These are phyloP conservation scores for Colletotrichum chrysophilum DNA, from an alignment of 2,329 filamentous ascomycete species.

Conservation along the genomic window DNA sequence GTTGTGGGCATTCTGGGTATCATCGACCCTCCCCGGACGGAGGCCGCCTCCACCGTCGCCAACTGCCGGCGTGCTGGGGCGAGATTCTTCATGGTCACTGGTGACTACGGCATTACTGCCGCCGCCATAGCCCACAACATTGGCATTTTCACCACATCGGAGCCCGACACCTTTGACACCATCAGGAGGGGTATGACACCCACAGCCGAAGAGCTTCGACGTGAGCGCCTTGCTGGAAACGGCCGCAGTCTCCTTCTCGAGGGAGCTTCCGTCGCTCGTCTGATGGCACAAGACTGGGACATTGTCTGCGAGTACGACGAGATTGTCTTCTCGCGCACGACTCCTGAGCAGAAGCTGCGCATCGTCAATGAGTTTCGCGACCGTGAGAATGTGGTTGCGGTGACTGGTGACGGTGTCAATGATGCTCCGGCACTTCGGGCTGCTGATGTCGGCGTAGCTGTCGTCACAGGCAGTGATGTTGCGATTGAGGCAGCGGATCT, in stretches of 20 bases:
- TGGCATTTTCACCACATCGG: background rate
- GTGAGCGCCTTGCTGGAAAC: background rate
- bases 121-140: background rate
- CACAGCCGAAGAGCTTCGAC: slow-evolving; percentile 36
- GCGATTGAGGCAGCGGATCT: background rate
- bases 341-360: slow-evolving; percentile 72
- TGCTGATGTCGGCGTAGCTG: background rate
- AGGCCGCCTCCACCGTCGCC: background rate
- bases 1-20: background rate
- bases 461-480: background rate
- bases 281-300: background rate
- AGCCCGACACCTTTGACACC: background rate
- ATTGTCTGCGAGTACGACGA: background rate
- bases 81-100: background rate
- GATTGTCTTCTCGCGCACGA: slow-evolving; percentile 51
- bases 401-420: slow-evolving; percentile 66
- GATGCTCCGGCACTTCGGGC: background rate
- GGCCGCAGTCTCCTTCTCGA: background rate
- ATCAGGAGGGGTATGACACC: slow-evolving; percentile 57
- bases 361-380: slow-evolving; percentile 70
- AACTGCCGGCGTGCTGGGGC: background rate
- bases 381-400: slow-evolving; percentile 55
- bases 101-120: background rate
- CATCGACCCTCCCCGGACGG: background rate
- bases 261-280: background rate